phyloP scores from a whole-genome alignment of 2,329 filamentous ascomycete genomes.

The Fusarium sp. region DNA sequence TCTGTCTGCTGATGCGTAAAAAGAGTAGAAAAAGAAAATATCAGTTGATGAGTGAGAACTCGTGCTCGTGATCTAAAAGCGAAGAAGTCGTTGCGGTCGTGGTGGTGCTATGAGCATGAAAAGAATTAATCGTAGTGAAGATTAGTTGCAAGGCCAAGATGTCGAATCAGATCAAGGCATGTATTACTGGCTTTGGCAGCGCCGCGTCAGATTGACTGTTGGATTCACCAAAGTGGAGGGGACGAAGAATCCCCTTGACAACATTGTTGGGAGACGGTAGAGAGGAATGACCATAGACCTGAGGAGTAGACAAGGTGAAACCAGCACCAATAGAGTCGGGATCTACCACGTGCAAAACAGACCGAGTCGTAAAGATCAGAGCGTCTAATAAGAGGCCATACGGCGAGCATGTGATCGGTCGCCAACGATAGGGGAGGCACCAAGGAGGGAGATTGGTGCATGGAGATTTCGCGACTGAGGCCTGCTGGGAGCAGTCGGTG shows the following conservation, averaged over 20 bases:
- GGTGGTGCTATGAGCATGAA: slow-evolving; percentile 45
- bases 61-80: slow-evolving; percentile 46
- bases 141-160: slow-evolving; percentile 29
- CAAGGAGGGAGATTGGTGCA: slow-evolving; percentile 59
- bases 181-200: slow-evolving; percentile 32
- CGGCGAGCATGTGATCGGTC: slow-evolving; percentile 69
- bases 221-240: slow-evolving; percentile 24
- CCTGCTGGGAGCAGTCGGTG: slow-evolving; percentile 68
- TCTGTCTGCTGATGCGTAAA: slow-evolving; percentile 42
- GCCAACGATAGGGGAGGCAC: slow-evolving; percentile 58
- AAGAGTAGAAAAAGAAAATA: slow-evolving; percentile 38
- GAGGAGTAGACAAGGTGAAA: slow-evolving; percentile 43
- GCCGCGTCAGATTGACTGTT: slow-evolving; percentile 24
- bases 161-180: slow-evolving; percentile 25
- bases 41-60: slow-evolving; percentile 40
- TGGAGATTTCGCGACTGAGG: slow-evolving; percentile 52
- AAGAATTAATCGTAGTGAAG: slow-evolving; percentile 37
- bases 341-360: slow-evolving; percentile 47
- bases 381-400: slow-evolving; percentile 72
- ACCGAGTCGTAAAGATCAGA: slow-evolving; percentile 39
- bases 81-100: slow-evolving; percentile 48
- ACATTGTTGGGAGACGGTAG: slow-evolving; percentile 24
- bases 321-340: slow-evolving; percentile 44
- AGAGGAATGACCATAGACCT: slow-evolving; percentile 39
- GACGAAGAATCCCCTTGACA: slow-evolving; percentile 30